Percentiles rank a stretch among this genome's conserved stretches.
These are phyloP conservation scores for Cutaneotrichosporon sp. DNA, from an alignment of 1,284 basidiomycete genomes.

Conservation along the genomic window DNA sequence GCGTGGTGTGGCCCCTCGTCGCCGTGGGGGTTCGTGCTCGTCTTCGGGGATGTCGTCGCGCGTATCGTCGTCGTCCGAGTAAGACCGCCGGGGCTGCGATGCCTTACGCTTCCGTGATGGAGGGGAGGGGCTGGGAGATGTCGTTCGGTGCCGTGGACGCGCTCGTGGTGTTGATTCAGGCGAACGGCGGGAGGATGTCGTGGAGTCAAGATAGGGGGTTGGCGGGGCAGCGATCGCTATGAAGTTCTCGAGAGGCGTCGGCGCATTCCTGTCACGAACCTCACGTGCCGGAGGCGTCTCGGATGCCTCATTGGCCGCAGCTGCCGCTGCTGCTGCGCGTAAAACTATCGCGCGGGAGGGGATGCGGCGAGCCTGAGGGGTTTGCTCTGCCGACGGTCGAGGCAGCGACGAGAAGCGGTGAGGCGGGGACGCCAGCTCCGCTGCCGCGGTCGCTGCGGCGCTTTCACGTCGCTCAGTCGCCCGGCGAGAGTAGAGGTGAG, in stretches of 20 bases:
- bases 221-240: constrained; percentile 19
- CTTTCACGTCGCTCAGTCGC: neutral
- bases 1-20: neutral
- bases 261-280: constrained; percentile 7
- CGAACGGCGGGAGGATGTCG: neutral
- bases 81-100: neutral
- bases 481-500: constrained; percentile 22
- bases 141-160: neutral
- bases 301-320: neutral
- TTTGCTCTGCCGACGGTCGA: neutral
- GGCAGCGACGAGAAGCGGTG: neutral
- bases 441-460: neutral
- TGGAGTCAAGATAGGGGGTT: neutral
- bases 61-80: too few species aligned
- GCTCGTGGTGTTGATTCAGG: constrained; percentile 4
- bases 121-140: constrained; percentile 2
- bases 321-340: constrained; percentile 12
- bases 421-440: neutral
- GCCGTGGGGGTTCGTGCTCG: neutral
- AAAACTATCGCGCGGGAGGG: constrained; percentile 24
- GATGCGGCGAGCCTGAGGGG: constrained; percentile 9
- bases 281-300: neutral
- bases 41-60: neutral
- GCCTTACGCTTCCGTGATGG: too few species aligned
- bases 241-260: constrained; percentile 27